A percentile compares a stretch with the other conserved stretches of the same genome.
Evolutionary conservation across 805 yeast species (phyloP).

Genomic region (Citeromyces matritensis): DNA sequence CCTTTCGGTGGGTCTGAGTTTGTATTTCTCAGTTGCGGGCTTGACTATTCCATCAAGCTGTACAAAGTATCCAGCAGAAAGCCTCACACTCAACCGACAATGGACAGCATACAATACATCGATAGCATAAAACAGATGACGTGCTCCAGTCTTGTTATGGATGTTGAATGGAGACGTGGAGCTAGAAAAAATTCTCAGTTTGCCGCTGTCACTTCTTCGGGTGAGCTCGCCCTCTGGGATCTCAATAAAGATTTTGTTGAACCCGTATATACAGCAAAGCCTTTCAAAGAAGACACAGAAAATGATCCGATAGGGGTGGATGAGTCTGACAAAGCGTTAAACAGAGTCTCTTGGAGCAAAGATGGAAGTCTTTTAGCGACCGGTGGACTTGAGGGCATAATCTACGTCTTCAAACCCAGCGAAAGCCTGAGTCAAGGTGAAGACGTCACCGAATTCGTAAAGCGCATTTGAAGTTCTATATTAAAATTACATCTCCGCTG

Average conservation of each 20-base stretch:
- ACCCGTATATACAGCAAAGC: conserved; percentile 13
- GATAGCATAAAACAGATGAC: conserved; percentile 9
- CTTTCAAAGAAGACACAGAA: conserved; percentile 2
- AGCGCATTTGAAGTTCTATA: conserved; percentile 10
- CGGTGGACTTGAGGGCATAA: conserved; percentile 12
- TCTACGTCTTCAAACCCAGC: conserved; percentile 4
- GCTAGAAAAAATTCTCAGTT: conserved; percentile 11
- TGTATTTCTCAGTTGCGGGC: conserved; percentile 12
- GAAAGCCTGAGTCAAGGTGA: background rate
- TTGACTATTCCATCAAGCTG: conserved; percentile 20
- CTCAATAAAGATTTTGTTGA: conserved; percentile 12
- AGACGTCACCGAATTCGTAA: too few species aligned
- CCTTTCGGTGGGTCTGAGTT: conserved; percentile 10
- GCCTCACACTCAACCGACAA: background rate
- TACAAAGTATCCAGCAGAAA: background rate
- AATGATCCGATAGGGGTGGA: conserved; percentile 5
- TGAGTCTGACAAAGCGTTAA: conserved; percentile 3
- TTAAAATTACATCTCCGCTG: conserved; percentile 24
- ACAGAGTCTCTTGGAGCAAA: conserved; percentile 3
- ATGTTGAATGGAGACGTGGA: conserved; percentile 19
- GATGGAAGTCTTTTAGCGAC: conserved; percentile 4
- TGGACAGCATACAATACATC: background rate
- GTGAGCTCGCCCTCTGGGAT: conserved; percentile 21
- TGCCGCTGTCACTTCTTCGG: conserved; percentile 16
- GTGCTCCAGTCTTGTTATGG: conserved; percentile 15